Evolutionary conservation across 306 rosid species (phyloP), one percentile per base, ranked within the genome.

Genomic region (Prunus campanulata): DNA sequence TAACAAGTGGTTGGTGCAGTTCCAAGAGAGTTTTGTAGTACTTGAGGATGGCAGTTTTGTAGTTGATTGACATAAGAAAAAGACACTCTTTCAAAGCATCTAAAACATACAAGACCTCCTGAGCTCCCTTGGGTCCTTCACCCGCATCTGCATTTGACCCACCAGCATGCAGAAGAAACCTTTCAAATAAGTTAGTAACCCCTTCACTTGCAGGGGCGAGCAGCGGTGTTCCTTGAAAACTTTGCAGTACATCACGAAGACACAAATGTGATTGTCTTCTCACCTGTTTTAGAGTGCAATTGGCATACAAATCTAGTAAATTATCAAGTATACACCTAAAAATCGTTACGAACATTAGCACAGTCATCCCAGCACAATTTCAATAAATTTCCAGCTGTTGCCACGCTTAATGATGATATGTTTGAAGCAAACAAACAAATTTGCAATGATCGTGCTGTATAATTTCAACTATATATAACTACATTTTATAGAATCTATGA

Each of bases 81-180:
- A 95, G 89, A 61, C 95, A 86, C n/a, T 92, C 97, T 80, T 86
- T 88, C 87, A 95, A 85, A 72, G 96, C 88, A 77, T 95, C 97
- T 56, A 95, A 83, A 81, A 89, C 68, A 83, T 77, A 85, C 29
- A 95, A 76, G 78, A 89, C 85, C 92, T 90, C 92, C 77, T 85
- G 96, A 19, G 95, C 97, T 80, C 89, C 96, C 54, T 63, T 74
- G 16, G 88, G 74, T 66, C 90, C 96, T 79, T 90, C 91, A 55
- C 80, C 56, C 25, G 83, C 48, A 72, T 75, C 72, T 27, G 84
- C 64, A 71, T 78, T 83, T 66, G 83, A 88, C 61, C 95, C 96
- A 54, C 89, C 96, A 5, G 89, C 97, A 59, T 91, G 90, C 65
- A 91, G 83, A 76, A 90, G 85, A 82, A 74, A 81, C 78, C 86